Evolutionary conservation across 192 early-diverging fungal species (phyloP), one percentile per base, ranked within the genome.

Genomic region (Entrophospora sp.): DNA sequence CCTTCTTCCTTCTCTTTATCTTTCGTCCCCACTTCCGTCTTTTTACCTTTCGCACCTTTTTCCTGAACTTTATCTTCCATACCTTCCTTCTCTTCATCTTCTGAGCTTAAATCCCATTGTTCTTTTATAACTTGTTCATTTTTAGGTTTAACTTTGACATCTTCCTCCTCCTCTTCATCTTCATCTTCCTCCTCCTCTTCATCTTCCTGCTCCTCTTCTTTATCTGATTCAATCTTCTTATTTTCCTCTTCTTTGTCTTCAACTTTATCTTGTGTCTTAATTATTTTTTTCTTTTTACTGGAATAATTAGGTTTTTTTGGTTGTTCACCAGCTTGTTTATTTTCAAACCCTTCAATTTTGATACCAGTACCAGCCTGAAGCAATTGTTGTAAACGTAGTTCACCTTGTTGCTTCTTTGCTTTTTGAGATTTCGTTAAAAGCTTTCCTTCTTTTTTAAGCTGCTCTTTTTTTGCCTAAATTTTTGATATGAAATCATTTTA

Each of bases 381-480:
- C 77, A 96, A 75, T 27, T 84, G 85, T 66, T 94, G 80, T 32
- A 89, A 81, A 63, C 83, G 83, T 32, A 82, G 73, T 64, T 89
- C 78, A 52, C 83, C 85, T 38, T 76, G 81, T 5, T 81, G 81
- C 69, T 92, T 83, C 45, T 87, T 90, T 58, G 85, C 85, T 76
- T 91, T 94, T 72, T 98, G 92, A n/a, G 89, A 84, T 73, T 92
- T 92, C 32, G 94, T 93, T 69, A 95, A 77, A 55, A 95, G 85
- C 73, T 96, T 94, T 44, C 97, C 95, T 46, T 91, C 85, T 69
- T 90, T 93, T 42, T 86, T 87, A 27, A 94, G 83, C 74, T 96
- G 89, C 65, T 93, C 93, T 27, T 83, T 84, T 73, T 88, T 91
- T n/a, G 75, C 76, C 90, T 90, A 66, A 35, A 27, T 45, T 57